phyloP scores from a whole-genome alignment of 331 rosid species.

The Malus hybrid region DNA sequence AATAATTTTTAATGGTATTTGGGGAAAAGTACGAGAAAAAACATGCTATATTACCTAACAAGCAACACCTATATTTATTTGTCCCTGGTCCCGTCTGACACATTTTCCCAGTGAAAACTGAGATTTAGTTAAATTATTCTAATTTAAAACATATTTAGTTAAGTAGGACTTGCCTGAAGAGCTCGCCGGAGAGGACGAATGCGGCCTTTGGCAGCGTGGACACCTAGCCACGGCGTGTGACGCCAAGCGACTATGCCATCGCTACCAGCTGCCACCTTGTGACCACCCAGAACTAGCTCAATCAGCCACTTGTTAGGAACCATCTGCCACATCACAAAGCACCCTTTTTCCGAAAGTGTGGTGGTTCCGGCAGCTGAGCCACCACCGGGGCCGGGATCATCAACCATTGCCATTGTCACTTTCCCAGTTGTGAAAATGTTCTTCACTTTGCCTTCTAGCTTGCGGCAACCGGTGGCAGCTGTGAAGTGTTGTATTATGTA shows the following conservation, averaged over 20 bases:
- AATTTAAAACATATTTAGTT: too few species aligned
- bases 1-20: neutral
- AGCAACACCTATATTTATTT: neutral
- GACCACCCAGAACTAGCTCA: slow-evolving; percentile 71
- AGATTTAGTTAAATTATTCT: neutral
- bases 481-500: slow-evolving; percentile 77
- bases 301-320: slow-evolving; percentile 81
- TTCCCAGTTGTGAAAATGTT: slow-evolving; percentile 72
- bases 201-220: slow-evolving; percentile 78
- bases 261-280: slow-evolving; percentile 76
- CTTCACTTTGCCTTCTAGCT: slow-evolving; percentile 64
- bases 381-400: slow-evolving; percentile 49
- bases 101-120: neutral
- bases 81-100: neutral
- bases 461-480: slow-evolving; percentile 92
- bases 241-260: slow-evolving; percentile 88
- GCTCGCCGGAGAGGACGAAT: slow-evolving; percentile 91
- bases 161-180: slow-evolving; percentile 54
- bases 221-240: slow-evolving; percentile 91
- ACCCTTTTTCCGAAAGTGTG: slow-evolving; percentile 51
- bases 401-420: slow-evolving; percentile 56
- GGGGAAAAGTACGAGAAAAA: neutral
- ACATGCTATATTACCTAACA: neutral
- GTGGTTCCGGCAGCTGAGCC: slow-evolving; percentile 24
- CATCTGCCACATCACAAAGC: slow-evolving; percentile 98